A percentile compares a stretch with the other conserved stretches of the same genome.
Conservation (phyloP, 2,329 filamentous ascomycete species). For the Botrytis cinerea region DNA sequence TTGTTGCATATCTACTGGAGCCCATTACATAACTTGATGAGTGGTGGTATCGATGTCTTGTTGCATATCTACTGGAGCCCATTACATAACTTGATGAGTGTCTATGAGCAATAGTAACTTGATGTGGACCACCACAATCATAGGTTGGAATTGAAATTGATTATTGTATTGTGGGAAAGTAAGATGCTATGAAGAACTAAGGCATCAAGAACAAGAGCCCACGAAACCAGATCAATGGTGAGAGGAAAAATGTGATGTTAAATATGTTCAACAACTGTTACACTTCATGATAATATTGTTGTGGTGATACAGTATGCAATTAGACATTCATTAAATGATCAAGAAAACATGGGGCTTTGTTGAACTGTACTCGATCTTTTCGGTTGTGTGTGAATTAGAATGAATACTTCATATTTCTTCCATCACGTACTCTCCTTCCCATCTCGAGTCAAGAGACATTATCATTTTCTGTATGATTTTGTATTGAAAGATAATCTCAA, state of each 20-base stretch:
- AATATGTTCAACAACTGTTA: background rate
- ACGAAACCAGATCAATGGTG: background rate
- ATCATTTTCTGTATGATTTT: background rate
- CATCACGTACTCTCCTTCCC: background rate
- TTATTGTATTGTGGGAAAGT: background rate
- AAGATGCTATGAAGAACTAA: too few species aligned
- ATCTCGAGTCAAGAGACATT: background rate
- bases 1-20: too few species aligned
- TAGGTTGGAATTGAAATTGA: background rate
- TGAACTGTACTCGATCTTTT: background rate
- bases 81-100: background rate
- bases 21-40: background rate
- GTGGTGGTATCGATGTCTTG: background rate
- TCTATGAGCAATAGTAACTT: background rate
- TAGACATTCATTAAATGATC: rapidly evolving
- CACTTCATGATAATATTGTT: background rate
- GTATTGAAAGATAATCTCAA: background rate
- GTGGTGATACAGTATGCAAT: background rate
- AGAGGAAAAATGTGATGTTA: background rate
- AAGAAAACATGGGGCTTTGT: background rate
- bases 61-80: rapidly evolving
- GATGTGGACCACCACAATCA: background rate
- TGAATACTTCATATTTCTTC: background rate
- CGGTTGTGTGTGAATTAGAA: background rate
- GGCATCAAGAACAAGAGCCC: background rate